These are phyloP conservation scores for Penicillium sp. DNA, from an alignment of 2,329 filamentous ascomycete genomes.

Conservation along the genomic window DNA sequence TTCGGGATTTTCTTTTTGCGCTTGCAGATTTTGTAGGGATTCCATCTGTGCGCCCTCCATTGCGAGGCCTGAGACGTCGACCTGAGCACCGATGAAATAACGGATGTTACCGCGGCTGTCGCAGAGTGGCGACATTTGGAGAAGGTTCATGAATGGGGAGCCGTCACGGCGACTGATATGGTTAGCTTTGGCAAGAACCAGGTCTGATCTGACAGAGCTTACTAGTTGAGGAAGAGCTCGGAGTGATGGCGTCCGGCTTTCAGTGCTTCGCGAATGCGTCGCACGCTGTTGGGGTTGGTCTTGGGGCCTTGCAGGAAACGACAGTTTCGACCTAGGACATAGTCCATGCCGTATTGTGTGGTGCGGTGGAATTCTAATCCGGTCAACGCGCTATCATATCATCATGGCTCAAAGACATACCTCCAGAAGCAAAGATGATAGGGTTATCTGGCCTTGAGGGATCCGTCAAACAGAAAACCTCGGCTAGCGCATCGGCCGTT, in stretches of 20 bases:
- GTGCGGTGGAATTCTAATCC: constrained; percentile 68
- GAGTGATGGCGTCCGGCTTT: constrained; percentile 66
- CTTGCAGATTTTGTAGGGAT: constrained; percentile 54
- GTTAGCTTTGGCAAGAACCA: not conserved
- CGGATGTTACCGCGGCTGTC: constrained; percentile 67
- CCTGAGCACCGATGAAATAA: constrained; percentile 72
- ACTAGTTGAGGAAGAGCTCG: constrained; percentile 76
- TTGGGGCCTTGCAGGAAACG: constrained; percentile 75
- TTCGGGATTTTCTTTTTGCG: constrained; percentile 27
- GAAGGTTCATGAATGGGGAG: constrained; percentile 72
- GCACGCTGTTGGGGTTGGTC: constrained; percentile 64
- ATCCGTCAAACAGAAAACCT: constrained; percentile 76
- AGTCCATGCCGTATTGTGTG: constrained; percentile 72
- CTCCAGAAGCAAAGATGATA: constrained; percentile 74
- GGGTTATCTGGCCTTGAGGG: constrained; percentile 72
- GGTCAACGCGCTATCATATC: not conserved
- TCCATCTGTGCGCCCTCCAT: constrained; percentile 67
- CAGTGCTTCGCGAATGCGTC: constrained; percentile 64
- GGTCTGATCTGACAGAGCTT: constrained; percentile 21
- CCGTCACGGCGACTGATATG: constrained; percentile 64
- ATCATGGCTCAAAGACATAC: constrained; percentile 41
- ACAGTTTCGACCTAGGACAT: constrained; percentile 74
- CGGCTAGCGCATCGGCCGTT: constrained; percentile 70
- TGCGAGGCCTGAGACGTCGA: constrained; percentile 69
- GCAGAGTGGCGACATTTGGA: constrained; percentile 70